Base-by-base conservation (phyloP, 345 rosid genomes). In the Pugionium cornutum region DNA sequence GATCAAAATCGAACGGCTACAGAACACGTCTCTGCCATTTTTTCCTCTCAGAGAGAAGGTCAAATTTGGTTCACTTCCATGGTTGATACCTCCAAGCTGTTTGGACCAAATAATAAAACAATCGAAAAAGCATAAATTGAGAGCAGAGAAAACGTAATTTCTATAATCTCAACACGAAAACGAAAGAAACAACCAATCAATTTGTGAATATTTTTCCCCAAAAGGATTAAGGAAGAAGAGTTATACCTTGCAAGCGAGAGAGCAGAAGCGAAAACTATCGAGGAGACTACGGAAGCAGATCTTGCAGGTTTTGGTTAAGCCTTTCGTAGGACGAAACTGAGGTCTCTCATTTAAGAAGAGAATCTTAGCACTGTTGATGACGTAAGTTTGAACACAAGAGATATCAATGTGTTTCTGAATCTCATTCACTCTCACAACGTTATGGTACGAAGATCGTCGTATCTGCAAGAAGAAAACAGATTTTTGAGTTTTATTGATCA, bases 371-470 rank as follows among this genome's bases (percentile, higher is more conserved):
- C 91, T 84, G 35, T 88, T 88, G 77, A 88, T 88, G 43, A 82
- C 73, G 77, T 88, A 88, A 7, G 89, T 89, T 76, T 89, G 96
- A 34, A 86, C 79, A 57, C 83, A 75, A 2, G 96, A 80, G 39
- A 84, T 80, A 67, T 89, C 96, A 34, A 89, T 77, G 74, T 75
- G 80, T 75, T 72, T 89, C 53, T 84, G 87, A 54, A 89, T 89
- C 78, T 89, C 96, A 39, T 75, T 83, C n/a, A n/a, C n/a, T n/a
- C n/a, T n/a, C n/a, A n/a, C n/a, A n/a, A n/a, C n/a, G n/a, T n/a
- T n/a, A n/a, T 89, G 96, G 79, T 89, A 89, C 1, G 96, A 89
- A 0, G 96, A 89, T 66, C 90, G 68, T 77, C 96, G 75, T 74
- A 86, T 89, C 96, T 89, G 82, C 67, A 71, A 27, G 7, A 48